phyloP scores from a whole-genome alignment of 2,329 filamentous ascomycete species.

The Kalmusia sp. region DNA sequence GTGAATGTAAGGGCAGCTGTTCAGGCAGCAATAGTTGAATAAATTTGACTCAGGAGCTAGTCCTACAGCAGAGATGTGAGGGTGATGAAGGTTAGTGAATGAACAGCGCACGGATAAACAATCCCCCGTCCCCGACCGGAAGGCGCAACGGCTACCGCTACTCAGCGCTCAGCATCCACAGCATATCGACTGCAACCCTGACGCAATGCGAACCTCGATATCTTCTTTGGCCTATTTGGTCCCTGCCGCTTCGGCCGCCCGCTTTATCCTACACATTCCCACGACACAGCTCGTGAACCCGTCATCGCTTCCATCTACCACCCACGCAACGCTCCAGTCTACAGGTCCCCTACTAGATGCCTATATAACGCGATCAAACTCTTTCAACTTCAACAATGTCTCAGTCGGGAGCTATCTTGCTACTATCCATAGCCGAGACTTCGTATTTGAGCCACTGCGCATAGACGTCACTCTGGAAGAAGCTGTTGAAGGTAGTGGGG shows the following conservation, averaged over 20 bases:
- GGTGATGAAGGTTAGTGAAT: background rate
- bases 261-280: constrained; percentile 61
- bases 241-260: constrained; percentile 50
- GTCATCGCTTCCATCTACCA: constrained; percentile 60
- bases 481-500: constrained; percentile 35
- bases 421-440: constrained; percentile 77
- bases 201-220: constrained; percentile 44
- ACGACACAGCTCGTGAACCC: constrained; percentile 52
- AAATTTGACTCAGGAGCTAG: too few species aligned
- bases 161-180: constrained; percentile 6
- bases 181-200: constrained; percentile 5
- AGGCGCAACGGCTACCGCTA: constrained; percentile 8
- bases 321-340: constrained; percentile 71
- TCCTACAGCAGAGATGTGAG: too few species aligned
- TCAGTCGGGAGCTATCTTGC: constrained; percentile 78
- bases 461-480: constrained; percentile 68
- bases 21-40: too few species aligned
- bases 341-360: constrained; percentile 60
- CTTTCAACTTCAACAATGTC: constrained; percentile 78
- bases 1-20: too few species aligned
- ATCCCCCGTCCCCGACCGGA: constrained; percentile 1
- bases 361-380: constrained; percentile 71
- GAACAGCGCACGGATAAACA: background rate
- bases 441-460: constrained; percentile 78
- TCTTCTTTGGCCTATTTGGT: constrained; percentile 50